Evolutionary conservation across 495 filamentous ascomycete species (phyloP).

Genomic region (Penicillium silybi): DNA sequence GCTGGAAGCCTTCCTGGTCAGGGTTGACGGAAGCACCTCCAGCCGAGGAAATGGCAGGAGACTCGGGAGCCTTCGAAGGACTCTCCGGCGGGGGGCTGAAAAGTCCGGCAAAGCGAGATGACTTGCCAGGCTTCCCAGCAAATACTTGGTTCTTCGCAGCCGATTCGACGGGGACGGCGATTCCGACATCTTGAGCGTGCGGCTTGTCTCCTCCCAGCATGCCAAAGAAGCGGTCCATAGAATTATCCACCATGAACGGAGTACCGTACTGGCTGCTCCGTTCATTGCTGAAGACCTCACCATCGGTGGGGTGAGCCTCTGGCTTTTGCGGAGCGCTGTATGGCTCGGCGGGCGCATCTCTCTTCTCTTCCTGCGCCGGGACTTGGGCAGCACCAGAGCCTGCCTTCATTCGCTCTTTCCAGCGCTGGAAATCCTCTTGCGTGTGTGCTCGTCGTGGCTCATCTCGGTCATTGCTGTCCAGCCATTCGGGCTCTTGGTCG

Average conservation of each 20-base stretch:
- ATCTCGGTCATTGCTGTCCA: constrained; percentile 72
- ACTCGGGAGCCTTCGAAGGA: constrained; percentile 51
- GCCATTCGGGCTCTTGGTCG: constrained; percentile 83
- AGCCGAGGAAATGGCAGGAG: constrained; percentile 18
- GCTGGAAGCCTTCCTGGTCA: constrained; percentile 87
- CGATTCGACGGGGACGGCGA: constrained; percentile 25
- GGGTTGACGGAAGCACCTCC: constrained; percentile 40
- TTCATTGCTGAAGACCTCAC: constrained; percentile 31
- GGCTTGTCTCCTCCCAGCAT: constrained; percentile 53
- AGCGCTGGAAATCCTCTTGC: constrained; percentile 90
- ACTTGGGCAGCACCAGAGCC: constrained; percentile 30
- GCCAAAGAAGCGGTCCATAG: constrained; percentile 78
- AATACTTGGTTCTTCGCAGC: constrained; percentile 23
- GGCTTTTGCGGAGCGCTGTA: constrained; percentile 21
- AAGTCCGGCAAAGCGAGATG: constrained; percentile 81
- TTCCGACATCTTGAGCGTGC: constrained; percentile 20
- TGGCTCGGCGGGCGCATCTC: constrained; percentile 29
- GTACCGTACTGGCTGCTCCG: constrained; percentile 17
- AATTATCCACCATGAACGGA: constrained; percentile 53
- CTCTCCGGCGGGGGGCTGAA: constrained; percentile 65
- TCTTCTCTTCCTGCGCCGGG: constrained; percentile 46
- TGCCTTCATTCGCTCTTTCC: constrained; percentile 90
- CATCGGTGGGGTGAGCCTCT: constrained; percentile 33
- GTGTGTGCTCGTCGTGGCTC: constrained; percentile 65
- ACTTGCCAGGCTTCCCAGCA: constrained; percentile 43